These are phyloP conservation scores for Spiromastix sp. DNA, from an alignment of 2,329 filamentous ascomycete species.

Conservation along the genomic window DNA sequence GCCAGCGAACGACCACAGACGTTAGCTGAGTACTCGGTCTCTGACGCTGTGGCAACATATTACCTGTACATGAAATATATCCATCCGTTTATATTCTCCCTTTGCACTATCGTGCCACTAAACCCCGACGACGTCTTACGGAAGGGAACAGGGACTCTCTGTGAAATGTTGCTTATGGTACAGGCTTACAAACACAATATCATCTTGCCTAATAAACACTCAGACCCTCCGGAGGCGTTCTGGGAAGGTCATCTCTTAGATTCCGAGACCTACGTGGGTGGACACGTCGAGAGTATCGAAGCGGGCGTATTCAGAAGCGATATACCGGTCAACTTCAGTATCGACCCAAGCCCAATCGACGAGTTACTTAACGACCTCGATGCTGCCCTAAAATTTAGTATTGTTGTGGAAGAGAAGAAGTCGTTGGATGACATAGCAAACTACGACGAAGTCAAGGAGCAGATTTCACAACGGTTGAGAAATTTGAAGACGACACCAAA, in stretches of 20 bases:
- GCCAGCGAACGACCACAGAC: constrained; percentile 86
- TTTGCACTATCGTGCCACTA: constrained; percentile 91
- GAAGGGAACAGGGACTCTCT: constrained; percentile 96
- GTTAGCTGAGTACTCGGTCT: constrained; percentile 94
- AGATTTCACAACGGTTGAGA: constrained; percentile 63
- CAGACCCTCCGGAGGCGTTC: constrained; percentile 81
- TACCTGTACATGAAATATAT: constrained; percentile 99
- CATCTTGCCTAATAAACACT: constrained; percentile 90
- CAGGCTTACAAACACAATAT: constrained; percentile 90
- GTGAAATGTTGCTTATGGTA: constrained; percentile 98
- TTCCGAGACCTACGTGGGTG: constrained; percentile 95
- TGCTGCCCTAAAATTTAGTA: constrained; percentile 77
- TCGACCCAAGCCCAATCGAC: constrained; percentile 83
- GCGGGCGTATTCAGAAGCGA: constrained; percentile 93
- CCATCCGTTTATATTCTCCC: constrained; percentile 98
- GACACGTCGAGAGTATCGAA: constrained; percentile 98
- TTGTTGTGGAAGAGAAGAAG: constrained; percentile 75
- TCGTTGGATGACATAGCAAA: constrained; percentile 68
- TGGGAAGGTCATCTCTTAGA: constrained; percentile 95
- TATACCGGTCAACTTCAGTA: constrained; percentile 84
- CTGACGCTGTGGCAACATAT: constrained; percentile 96
- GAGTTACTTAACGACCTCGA: constrained; percentile 81
- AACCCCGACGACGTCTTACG: constrained; percentile 85
- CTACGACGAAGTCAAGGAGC: constrained; percentile 72
- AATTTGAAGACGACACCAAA: constrained; percentile 74